phyloP scores from a whole-genome alignment of 108 stramenopile species.

The Phaeodactylum tricornutum region DNA sequence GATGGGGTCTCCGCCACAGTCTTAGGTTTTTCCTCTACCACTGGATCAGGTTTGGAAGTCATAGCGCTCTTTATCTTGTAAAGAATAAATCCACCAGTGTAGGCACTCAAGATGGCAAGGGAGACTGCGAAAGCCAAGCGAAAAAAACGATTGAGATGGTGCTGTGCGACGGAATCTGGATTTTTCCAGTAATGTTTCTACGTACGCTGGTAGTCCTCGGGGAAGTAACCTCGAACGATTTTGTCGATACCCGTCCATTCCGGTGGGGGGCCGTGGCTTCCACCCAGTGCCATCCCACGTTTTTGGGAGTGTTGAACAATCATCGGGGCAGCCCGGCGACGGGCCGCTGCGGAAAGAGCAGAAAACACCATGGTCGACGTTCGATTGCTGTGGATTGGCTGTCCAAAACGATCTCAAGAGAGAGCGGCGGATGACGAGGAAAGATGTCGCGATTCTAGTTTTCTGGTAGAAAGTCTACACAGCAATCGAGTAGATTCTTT shows the following conservation, averaged over 20 bases:
- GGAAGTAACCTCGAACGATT: constrained; percentile 67
- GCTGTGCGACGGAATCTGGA: not conserved
- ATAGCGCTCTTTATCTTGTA: constrained; percentile 43
- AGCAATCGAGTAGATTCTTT: too few species aligned
- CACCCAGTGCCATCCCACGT: constrained; percentile 48
- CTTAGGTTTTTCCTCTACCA: constrained; percentile 17
- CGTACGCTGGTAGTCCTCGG: constrained; percentile 76
- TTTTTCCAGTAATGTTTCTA: constrained; percentile 4
- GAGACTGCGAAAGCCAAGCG: constrained; percentile 34
- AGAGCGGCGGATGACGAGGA: too few species aligned
- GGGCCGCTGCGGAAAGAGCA: constrained; percentile 33
- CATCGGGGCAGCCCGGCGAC: constrained; percentile 28
- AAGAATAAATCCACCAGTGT: constrained; percentile 40
- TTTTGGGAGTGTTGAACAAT: constrained; percentile 36
- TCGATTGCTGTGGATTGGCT: too few species aligned
- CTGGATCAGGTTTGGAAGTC: constrained; percentile 12
- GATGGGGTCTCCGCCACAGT: constrained; percentile 13
- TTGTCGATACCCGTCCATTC: constrained; percentile 86
- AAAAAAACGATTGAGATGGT: not conserved
- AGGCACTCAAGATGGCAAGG: constrained; percentile 67
- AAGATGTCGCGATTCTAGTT: too few species aligned
- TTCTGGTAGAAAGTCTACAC: too few species aligned
- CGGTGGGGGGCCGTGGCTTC: constrained; percentile 26
- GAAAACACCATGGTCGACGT: too few species aligned
- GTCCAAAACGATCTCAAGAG: too few species aligned